These are phyloP conservation scores for Wickerhamomyces sp. DNA, from an alignment of 1,139 yeast genomes.

Conservation along the genomic window DNA sequence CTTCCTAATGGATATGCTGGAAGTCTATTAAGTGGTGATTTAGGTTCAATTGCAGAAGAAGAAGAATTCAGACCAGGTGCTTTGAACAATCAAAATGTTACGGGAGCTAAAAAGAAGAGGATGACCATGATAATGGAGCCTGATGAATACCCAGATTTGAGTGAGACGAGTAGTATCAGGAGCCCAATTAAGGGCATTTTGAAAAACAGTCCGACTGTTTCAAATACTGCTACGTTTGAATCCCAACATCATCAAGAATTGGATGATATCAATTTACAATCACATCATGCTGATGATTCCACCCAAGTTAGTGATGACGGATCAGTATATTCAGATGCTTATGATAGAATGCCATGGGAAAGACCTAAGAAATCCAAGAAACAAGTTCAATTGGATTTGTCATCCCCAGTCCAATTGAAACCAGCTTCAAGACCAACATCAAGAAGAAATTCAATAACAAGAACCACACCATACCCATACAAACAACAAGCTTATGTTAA, in stretches of 20 bases:
- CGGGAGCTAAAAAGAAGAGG: background rate
- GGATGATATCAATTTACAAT: background rate
- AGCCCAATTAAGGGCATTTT: conserved; percentile 9
- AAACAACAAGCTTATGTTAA: too few species aligned
- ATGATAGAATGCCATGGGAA: conserved; percentile 14
- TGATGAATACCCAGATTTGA: conserved; percentile 1
- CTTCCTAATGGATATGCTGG: conserved; percentile 7
- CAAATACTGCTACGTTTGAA: background rate
- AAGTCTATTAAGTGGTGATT: conserved; percentile 16
- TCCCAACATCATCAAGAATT: background rate
- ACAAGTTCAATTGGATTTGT: conserved; percentile 3
- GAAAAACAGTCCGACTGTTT: conserved; percentile 5
- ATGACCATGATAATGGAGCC: conserved; percentile 6
- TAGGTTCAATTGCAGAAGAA: conserved; percentile 21
- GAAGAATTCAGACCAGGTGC: conserved; percentile 6
- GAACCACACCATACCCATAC: background rate
- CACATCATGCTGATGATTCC: background rate
- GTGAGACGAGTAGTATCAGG: background rate
- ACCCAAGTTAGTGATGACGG: conserved; percentile 19
- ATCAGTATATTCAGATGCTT: conserved; percentile 22
- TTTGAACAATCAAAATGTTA: background rate
- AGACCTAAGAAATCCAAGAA: conserved; percentile 1
- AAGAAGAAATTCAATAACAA: background rate
- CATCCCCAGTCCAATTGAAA: background rate
- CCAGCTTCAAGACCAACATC: background rate